phyloP scores from a whole-genome alignment of 805 yeast species.

The Monosporozyma siamensis region DNA sequence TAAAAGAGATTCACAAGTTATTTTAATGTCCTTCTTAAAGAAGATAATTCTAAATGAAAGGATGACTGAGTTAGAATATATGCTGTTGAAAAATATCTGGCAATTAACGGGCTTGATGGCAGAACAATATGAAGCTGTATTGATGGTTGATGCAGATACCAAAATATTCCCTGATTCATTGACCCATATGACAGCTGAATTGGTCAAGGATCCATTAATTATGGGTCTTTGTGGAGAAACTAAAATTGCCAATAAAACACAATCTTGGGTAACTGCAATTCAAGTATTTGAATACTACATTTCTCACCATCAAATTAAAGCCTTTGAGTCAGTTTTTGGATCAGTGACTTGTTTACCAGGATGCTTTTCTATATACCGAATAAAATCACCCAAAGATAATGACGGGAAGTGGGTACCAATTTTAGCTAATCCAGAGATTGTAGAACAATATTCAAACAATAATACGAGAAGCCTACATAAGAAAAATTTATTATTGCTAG shows the following conservation, averaged over 20 bases:
- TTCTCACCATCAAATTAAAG: conserved; percentile 90
- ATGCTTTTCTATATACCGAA: conserved; percentile 86
- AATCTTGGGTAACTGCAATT: conserved; percentile 84
- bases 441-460: conserved; percentile 82
- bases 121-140: conserved; percentile 65
- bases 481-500: conserved; percentile 74
- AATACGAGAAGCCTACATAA: conserved; percentile 75
- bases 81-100: conserved; percentile 67
- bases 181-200: conserved; percentile 83
- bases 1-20: conserved; percentile 88
- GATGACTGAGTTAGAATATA: conserved; percentile 85
- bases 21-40: conserved; percentile 83
- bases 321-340: conserved; percentile 91
- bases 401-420: conserved; percentile 89
- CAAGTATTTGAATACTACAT: conserved; percentile 91
- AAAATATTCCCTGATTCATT: conserved; percentile 77
- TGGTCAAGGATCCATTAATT: conserved; percentile 75
- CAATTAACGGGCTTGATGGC: conserved; percentile 78
- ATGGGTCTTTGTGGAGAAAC: conserved; percentile 97
- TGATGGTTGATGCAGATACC: conserved; percentile 96
- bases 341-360: conserved; percentile 95
- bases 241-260: conserved; percentile 72
- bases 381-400: conserved; percentile 76
- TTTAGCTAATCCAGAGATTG: conserved; percentile 86
- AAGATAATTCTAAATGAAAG: conserved; percentile 84